phyloP scores from a whole-genome alignment of 2,329 filamentous ascomycete species.

The Trichoderma polysporum region DNA sequence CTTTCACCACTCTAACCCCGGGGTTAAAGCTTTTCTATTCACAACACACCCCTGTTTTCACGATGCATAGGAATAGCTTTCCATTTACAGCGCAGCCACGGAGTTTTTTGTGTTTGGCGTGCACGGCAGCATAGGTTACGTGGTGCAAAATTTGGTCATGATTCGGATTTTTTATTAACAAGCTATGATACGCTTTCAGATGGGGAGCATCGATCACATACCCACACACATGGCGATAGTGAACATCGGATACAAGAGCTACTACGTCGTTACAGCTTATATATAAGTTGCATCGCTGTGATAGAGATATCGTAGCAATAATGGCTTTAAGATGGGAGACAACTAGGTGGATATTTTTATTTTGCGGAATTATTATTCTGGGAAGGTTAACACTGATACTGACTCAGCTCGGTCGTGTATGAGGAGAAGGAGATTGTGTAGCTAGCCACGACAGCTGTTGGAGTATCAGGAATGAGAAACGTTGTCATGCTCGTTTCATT shows the following conservation, averaged over 20 bases:
- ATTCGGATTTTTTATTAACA: not conserved
- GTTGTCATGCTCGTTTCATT: constrained; percentile 1
- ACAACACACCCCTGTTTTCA: not conserved
- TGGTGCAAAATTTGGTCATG: constrained; percentile 12
- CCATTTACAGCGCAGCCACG: constrained; percentile 14
- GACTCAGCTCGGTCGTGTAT: not conserved
- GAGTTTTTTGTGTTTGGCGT: constrained; percentile 14
- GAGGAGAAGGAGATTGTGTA: not conserved
- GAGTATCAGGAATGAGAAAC: constrained; percentile 2
- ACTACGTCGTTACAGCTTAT: not conserved
- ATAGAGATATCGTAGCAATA: not conserved
- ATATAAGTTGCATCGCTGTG: not conserved
- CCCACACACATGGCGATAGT: not conserved
- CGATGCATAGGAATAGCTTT: constrained; percentile 9
- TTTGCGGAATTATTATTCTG: not conserved
- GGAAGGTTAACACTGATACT: not conserved
- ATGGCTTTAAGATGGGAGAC: not conserved
- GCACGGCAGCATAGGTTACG: constrained; percentile 6
- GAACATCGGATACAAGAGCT: not conserved
- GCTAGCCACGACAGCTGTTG: not conserved
- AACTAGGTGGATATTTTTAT: not conserved
- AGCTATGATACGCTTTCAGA: not conserved
- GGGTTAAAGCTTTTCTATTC: constrained; percentile 1
- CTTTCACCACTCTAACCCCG: not conserved
- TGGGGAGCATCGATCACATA: not conserved